Base-by-base conservation (phyloP, 225 moss, liverwort and hornwort genomes). In the Bryoerythrophyllum caledonicum region DNA sequence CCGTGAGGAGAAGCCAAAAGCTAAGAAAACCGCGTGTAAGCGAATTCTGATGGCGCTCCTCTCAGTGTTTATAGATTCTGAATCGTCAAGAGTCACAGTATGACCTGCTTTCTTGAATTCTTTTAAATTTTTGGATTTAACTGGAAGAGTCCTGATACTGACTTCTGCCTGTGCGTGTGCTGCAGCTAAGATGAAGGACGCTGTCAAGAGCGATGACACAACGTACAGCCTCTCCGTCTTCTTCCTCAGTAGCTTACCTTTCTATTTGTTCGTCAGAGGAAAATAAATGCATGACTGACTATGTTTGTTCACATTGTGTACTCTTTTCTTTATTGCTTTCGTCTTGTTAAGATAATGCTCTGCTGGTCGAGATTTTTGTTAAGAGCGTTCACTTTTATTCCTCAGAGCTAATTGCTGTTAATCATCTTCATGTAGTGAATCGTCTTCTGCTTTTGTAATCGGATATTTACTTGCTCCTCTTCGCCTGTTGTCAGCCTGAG, bases 121-220 rank as follows among this genome's bases (percentile, higher is more conserved):
- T 1, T 10, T 15, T 1, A 3, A n/a, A n/a, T n/a, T n/a, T n/a
- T n/a, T n/a, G 12, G 2, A 49, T 67, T 23, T 8, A 7, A 11
- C 0, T 75, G 10, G 11, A 58, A 64, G 7, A 46, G 10, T 10
- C 7, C 25, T 34, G 16, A 55, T 38, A 8, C 37, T 37, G 38
- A 55, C 37, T 12, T 56, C 28, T 14, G 12, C 28, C 6, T 70
- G 0, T 63, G 10, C 20, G 48, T 73, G 70, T 54, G 17, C 28
- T 0, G 63, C 81, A 86, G 86, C 83, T 20, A 86, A 78, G 75
- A 83, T 81, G 81, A 86, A 83, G 23, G 72, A 66, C 4, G 83
- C 74, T 43, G 80, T 77, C 27, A 71, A 82, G 46, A 79, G 68
- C 72, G 78, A 78, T 28, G 78, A 73, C 26, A 58, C 64, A 52